phyloP scores from a whole-genome alignment of 2,329 filamentous ascomycete genomes.

The Dactylellina drechsleri region DNA sequence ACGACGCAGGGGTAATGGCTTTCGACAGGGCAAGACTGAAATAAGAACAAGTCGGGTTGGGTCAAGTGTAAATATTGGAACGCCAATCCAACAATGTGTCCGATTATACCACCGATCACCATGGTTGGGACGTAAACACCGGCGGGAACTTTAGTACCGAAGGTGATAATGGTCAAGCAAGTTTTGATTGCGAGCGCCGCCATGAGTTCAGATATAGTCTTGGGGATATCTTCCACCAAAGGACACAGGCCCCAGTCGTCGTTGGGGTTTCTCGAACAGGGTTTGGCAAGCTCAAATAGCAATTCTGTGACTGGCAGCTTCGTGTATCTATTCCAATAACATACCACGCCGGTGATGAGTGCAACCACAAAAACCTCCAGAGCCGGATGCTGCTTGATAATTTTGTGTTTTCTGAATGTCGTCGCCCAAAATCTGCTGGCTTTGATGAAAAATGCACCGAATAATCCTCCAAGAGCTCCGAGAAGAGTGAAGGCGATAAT shows the following conservation, averaged over 20 bases:
- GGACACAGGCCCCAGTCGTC: slow-evolving; percentile 84
- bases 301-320: slow-evolving; percentile 90
- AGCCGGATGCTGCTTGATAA: slow-evolving; percentile 84
- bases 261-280: slow-evolving; percentile 77
- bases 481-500: slow-evolving; percentile 84
- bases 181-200: slow-evolving; percentile 90
- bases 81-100: slow-evolving; percentile 69
- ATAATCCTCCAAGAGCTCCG: slow-evolving; percentile 82
- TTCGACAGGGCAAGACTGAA: slow-evolving; percentile 76
- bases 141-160: slow-evolving; percentile 78
- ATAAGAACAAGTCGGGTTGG: slow-evolving; percentile 77
- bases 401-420: slow-evolving; percentile 80
- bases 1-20: slow-evolving; percentile 85
- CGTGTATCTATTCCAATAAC: slow-evolving; percentile 93
- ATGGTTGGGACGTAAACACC: slow-evolving; percentile 97
- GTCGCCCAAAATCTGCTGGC: slow-evolving; percentile 89
- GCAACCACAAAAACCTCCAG: slow-evolving; percentile 90
- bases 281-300: slow-evolving; percentile 87
- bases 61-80: slow-evolving; percentile 52
- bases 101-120: slow-evolving; percentile 94
- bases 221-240: slow-evolving; percentile 77
- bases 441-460: slow-evolving; percentile 95
- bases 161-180: slow-evolving; percentile 71
- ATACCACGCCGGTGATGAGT: slow-evolving; percentile 80
- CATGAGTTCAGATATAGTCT: slow-evolving; percentile 76